Evolutionary conservation across 768 basidiomycete genomes (phyloP).

Genomic region (Termitomyces sp.): DNA sequence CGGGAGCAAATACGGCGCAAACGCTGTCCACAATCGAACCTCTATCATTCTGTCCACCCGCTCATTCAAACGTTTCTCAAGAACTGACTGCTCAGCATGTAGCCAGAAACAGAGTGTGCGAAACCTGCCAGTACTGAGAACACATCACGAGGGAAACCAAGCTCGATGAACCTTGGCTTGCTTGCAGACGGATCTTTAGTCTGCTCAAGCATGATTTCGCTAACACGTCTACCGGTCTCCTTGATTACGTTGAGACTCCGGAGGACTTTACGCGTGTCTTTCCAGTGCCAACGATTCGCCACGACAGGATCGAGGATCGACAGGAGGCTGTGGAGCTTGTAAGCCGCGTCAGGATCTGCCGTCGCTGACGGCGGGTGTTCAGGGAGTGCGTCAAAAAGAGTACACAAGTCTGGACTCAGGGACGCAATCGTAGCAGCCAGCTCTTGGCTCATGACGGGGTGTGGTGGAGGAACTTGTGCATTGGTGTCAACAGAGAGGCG

Average conservation of each 20-base stretch:
- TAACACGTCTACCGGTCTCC: conserved; percentile 58
- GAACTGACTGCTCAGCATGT: conserved; percentile 58
- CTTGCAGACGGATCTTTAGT: conserved; percentile 29
- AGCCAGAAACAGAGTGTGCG: conserved; percentile 89
- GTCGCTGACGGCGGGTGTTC: conserved; percentile 52
- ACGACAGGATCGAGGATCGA: conserved; percentile 63
- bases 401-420: conserved; percentile 41
- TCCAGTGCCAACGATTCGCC: conserved; percentile 93
- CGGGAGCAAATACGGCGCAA: neutral
- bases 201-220: conserved; percentile 66
- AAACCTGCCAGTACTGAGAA: conserved; percentile 47
- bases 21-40: conserved; percentile 36
- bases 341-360: conserved; percentile 48
- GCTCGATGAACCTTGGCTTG: conserved; percentile 45
- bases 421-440: conserved; percentile 36
- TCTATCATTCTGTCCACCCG: conserved; percentile 90
- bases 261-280: conserved; percentile 85
- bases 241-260: conserved; percentile 75
- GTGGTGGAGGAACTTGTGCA: conserved; percentile 10
- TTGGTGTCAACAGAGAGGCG: conserved; percentile 41
- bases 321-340: conserved; percentile 65
- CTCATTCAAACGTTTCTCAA: conserved; percentile 66
- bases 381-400: conserved; percentile 56
- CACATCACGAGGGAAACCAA: neutral
- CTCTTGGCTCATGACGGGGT: conserved; percentile 16